A percentile compares a stretch with the other conserved stretches of the same genome.
Conservation (phyloP, 1,139 yeast species). For the Geotrichum histeridarum region DNA sequence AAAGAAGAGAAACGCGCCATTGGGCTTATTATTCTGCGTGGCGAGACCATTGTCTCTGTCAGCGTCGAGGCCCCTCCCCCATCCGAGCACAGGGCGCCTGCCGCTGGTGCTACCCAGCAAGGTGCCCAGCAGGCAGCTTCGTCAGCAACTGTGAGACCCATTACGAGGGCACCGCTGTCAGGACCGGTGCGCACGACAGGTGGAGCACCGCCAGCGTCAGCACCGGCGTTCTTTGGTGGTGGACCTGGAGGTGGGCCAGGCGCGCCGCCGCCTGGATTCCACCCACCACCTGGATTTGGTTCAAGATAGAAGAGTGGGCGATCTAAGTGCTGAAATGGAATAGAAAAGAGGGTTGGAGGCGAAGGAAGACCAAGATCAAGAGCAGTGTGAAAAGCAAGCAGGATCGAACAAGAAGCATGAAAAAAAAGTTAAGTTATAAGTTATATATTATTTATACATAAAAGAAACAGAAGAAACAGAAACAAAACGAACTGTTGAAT, state of each 20-base stretch:
- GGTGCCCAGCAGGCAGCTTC: background rate
- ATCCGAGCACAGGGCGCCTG: conserved; percentile 37
- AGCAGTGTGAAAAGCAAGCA: too few species aligned
- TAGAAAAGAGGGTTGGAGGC: too few species aligned
- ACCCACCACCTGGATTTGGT: conserved; percentile 31
- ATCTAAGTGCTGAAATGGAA: too few species aligned
- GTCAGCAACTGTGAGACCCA: conserved; percentile 12
- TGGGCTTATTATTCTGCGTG: conserved; percentile 80
- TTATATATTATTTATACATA: too few species aligned
- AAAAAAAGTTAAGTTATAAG: too few species aligned
- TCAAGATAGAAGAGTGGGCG: background rate
- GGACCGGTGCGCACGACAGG: conserved; percentile 32
- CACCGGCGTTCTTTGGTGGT: conserved; percentile 24
- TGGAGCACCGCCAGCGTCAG: background rate
- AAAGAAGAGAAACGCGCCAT: conserved; percentile 63
- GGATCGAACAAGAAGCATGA: too few species aligned
- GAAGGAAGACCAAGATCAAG: too few species aligned
- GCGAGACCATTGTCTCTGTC: conserved; percentile 81
- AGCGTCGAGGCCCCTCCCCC: conserved; percentile 78
- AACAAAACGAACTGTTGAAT: too few species aligned
- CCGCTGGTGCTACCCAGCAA: conserved; percentile 28
- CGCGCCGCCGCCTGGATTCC: conserved; percentile 29
- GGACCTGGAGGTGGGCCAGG: conserved; percentile 19
- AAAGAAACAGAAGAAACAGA: too few species aligned
- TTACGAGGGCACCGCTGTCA: conserved; percentile 23